Conservation (phyloP, 176 grass and related monocot genomes). For the Saccharum spontaneum region DNA sequence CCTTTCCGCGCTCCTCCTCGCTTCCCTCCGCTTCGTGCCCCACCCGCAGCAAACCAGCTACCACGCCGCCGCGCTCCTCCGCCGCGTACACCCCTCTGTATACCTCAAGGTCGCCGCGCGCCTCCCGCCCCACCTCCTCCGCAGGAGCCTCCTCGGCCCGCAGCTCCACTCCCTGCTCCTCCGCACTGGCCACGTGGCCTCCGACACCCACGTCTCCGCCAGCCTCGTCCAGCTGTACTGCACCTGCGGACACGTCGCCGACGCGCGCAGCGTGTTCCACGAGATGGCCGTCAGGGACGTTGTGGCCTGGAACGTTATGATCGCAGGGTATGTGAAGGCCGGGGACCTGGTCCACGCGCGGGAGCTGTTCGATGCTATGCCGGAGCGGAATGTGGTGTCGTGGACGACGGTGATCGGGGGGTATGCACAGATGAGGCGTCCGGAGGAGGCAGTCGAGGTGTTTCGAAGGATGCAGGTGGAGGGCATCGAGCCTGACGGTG, state of each 20-base stretch:
- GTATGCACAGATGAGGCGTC: slow-evolving; percentile 45
- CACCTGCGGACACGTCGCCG: slow-evolving; percentile 23
- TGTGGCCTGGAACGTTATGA: slow-evolving; percentile 67
- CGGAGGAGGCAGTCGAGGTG: slow-evolving; percentile 55
- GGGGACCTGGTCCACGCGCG: slow-evolving; percentile 44
- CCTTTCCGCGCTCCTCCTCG: slow-evolving; percentile 46
- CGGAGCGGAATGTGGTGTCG: slow-evolving; percentile 59
- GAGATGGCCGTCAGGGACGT: slow-evolving; percentile 49
- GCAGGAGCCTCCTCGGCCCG: slow-evolving; percentile 33
- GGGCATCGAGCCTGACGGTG: slow-evolving; percentile 53
- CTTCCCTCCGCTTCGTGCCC: slow-evolving; percentile 41
- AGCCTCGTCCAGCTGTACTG: slow-evolving; percentile 57
- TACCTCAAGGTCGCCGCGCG: slow-evolving; percentile 29
- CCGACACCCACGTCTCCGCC: slow-evolving; percentile 44
- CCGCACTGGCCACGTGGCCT: slow-evolving; percentile 31
- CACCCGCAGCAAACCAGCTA: not conserved
- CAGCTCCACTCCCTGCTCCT: slow-evolving; percentile 51
- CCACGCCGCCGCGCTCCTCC: slow-evolving; percentile 29
- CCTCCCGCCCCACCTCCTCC: not conserved
- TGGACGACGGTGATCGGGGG: slow-evolving; percentile 74
- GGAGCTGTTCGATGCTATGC: slow-evolving; percentile 64
- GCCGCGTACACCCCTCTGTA: slow-evolving; percentile 14
- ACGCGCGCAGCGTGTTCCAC: slow-evolving; percentile 61
- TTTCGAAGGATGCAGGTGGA: slow-evolving; percentile 81
- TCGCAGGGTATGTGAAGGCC: slow-evolving; percentile 47